Evolutionary conservation across 2,329 filamentous ascomycete genomes (phyloP), one percentile per base, ranked within the genome.

Genomic region (Rasamsonia emersonii): DNA sequence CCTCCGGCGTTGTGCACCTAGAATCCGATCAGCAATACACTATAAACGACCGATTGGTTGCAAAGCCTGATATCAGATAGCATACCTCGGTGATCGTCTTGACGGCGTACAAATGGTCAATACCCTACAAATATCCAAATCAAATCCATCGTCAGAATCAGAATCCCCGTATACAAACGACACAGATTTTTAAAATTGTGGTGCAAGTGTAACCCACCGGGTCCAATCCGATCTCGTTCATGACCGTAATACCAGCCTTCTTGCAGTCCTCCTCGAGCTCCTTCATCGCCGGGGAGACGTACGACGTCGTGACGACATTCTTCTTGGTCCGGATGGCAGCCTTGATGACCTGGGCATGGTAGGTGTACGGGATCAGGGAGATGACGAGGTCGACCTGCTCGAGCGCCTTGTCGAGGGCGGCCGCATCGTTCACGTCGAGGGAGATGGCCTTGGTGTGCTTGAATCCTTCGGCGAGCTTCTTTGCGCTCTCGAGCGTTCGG

Each of bases 241-340:
- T 88, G 56, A 95, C 88, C 8, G 86, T 93, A 56, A 95, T 95
- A 40, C 86, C 88, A 11, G 89, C 89, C 42, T 81, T 82, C 72
- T 94, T 93, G 58, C 74, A 77, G 49, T 81, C 68, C 49, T 78
- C 69, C 51, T 95, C 82, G 30, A 96, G 77, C 68, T 88, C 89
- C 65, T 80, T 63, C 86, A 95, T 95, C 44, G 85, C 84, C 3
- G 86, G 86, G 4, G 84, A 93, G 46, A 94, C 83, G 56, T 96
- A 96, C 44, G 78, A 86, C 18, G 89, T 95, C 37, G 89, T 95
- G 53, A 96, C 88, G 39, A 96, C 86, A 68, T 96, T 69, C 74
- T 89, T 94, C 82, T 94, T 95, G 52, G 80, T 75, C 52, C 80
- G 76, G 65, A 96, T 95, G 42, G 86, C 89, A 20, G 82, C 79